Base-by-base conservation (phyloP, 1,139 yeast genomes). In the Hemisphaericaspora xylofermentans region DNA sequence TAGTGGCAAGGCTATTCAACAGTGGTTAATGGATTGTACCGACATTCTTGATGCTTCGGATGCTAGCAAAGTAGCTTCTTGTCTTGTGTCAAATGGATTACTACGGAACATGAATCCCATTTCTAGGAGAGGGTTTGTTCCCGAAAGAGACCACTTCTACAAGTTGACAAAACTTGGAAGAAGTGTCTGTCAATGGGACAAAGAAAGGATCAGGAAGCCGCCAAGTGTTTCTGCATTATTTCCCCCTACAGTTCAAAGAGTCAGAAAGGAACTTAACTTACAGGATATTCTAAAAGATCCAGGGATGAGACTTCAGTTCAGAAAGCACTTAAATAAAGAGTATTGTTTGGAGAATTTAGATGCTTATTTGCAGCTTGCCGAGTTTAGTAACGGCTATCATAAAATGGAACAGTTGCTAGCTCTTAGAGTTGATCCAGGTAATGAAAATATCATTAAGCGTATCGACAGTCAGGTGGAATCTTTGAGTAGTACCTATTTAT, bases 11-110 rank as follows among this genome's bases (percentile, higher is more conserved):
- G 84, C 95, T 0, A 68, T 85, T 1, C 73, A 82, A 60, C 96
- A 88, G 54, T 93, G 97, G 96, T 54, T 91, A 14, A 73, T 84
- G 76, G 98, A 91, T 49, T 91, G 97, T 56, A 84, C 96, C 0
- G 94, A 88, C 54, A 68, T 83, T 1, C 61, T 82, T 47, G 70
- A 73, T 40, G 58, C 66, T 0, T 63, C 66, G 3, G 95, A 88
- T 47, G 96, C 93, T 0, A 55, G 67, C 0, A 74, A 74, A 12
- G 62, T 91, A 12, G 82, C 84, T 0, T 68, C 73, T n/a, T 60
- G 78, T 28, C 76, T 91, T 48, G 47, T 84, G 16, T 67, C 63
- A 27, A 59, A 69, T 26, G 75, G 74, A 0, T 64, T 86, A 7
- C 64, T 89, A 9, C 62, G 59, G 36, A 77, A 36, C 2, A 38